Conservation (phyloP, 495 filamentous ascomycete species). For the Pyrenula aspistea region DNA sequence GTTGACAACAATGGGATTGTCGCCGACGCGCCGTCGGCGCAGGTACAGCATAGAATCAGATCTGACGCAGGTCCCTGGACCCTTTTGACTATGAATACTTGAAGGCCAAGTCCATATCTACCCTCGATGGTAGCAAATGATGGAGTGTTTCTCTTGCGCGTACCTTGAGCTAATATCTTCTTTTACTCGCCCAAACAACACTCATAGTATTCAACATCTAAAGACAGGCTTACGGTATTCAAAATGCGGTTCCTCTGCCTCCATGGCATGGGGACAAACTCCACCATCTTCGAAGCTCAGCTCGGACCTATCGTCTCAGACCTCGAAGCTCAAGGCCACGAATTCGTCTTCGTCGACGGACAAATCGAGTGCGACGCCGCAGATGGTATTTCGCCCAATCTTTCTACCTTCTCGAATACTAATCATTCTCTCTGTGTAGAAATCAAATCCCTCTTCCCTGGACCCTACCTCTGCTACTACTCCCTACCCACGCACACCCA, state of each 20-base stretch:
- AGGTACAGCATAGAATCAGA: too few relatives aligned
- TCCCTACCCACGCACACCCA: conserved; percentile 1
- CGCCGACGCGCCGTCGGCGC: too few relatives aligned
- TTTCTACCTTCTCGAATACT: too few relatives aligned
- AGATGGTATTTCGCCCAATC: not conserved
- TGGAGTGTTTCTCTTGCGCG: not conserved
- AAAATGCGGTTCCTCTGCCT: conserved; percentile 29
- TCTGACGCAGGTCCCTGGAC: too few relatives aligned
- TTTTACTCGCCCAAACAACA: not conserved
- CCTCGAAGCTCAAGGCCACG: conserved; percentile 1
- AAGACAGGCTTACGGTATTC: not conserved
- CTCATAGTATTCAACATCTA: not conserved
- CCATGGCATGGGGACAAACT: conserved; percentile 25
- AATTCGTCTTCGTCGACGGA: conserved; percentile 16
- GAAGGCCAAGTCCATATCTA: not conserved
- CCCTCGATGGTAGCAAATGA: not conserved
- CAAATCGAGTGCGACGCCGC: not conserved
- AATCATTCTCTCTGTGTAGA: conserved; percentile 1
- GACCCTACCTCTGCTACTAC: conserved; percentile 10
- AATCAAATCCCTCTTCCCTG: conserved; percentile 2
- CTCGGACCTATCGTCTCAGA: not conserved
- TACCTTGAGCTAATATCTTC: not conserved
- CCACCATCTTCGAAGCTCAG: conserved; percentile 44
- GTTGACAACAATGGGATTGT: too few relatives aligned
- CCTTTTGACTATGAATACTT: too few relatives aligned